phyloP scores from a whole-genome alignment of 2,329 filamentous ascomycete species.

The Chrysoporthe cubensis region DNA sequence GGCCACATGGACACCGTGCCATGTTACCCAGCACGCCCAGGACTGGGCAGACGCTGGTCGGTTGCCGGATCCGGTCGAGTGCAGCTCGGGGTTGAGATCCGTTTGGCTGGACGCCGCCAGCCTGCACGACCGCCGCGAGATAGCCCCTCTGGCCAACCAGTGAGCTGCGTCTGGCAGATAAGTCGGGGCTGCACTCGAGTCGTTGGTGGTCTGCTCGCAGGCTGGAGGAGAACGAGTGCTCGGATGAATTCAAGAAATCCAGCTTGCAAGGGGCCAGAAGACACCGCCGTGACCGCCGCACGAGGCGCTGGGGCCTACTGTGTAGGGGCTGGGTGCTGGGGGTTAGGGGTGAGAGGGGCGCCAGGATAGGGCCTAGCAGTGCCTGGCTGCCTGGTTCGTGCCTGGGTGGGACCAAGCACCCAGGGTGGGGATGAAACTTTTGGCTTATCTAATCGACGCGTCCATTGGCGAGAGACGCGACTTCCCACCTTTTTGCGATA shows the following conservation, averaged over 20 bases:
- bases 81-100: constrained; percentile 15
- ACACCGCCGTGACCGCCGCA: too few relatives aligned
- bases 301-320: too few relatives aligned
- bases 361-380: too few relatives aligned
- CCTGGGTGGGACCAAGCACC: background rate
- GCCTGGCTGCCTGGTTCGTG: too few relatives aligned
- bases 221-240: too few relatives aligned
- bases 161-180: background rate
- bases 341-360: background rate
- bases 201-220: background rate
- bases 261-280: too few relatives aligned
- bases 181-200: background rate
- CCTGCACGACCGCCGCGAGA: background rate
- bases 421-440: background rate
- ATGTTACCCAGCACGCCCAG: too few relatives aligned
- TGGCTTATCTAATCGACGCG: constrained; percentile 14
- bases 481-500: background rate
- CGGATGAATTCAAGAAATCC: background rate
- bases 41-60: background rate
- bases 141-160: background rate
- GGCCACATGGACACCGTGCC: background rate
- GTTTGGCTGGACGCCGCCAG: constrained; percentile 15
- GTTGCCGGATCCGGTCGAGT: constrained; percentile 23
- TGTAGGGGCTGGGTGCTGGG: background rate
- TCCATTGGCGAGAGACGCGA: background rate